These are phyloP conservation scores for Ichthyophthirius multifiliis DNA, from an alignment of 169 alveolate species.

Conservation along the genomic window DNA sequence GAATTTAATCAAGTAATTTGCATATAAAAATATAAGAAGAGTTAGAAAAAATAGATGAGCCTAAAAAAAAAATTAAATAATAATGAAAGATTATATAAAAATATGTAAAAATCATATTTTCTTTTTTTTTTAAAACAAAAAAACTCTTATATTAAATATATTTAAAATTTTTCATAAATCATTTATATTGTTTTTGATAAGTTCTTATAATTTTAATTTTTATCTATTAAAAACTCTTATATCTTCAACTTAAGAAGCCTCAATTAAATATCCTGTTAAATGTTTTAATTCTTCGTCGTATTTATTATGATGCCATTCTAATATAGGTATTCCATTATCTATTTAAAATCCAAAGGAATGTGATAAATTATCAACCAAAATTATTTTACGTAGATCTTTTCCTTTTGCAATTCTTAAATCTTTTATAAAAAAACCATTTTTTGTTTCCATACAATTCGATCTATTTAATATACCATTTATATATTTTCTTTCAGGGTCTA, in stretches of 20 bases:
- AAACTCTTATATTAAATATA: too few species aligned
- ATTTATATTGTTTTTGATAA: too few species aligned
- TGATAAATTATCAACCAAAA: constrained; percentile 74
- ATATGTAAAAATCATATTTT: too few species aligned
- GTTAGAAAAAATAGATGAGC: too few species aligned
- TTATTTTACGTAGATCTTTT: constrained; percentile 55
- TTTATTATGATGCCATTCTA: constrained; percentile 63
- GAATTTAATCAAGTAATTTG: too few species aligned
- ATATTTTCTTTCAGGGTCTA: constrained; percentile 68
- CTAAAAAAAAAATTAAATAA: too few species aligned
- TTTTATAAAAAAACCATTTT: constrained; percentile 59
- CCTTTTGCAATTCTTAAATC: constrained; percentile 70
- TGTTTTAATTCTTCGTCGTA: constrained; percentile 62
- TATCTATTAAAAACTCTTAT: constrained; percentile 27
- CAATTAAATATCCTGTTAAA: constrained; percentile 31
- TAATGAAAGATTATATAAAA: too few species aligned
- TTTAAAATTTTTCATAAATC: too few species aligned
- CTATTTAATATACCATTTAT: constrained; percentile 66
- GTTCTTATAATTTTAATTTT: constrained; percentile 10
- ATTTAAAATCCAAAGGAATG: constrained; percentile 69
- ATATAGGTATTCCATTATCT: constrained; percentile 77
- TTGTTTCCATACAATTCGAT: constrained; percentile 56
- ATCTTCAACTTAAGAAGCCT: constrained; percentile 36
- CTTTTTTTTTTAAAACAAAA: too few species aligned
- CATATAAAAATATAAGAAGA: too few species aligned